Evolutionary conservation across 1,139 yeast genomes (phyloP).

Genomic region (Pichia sp.): DNA sequence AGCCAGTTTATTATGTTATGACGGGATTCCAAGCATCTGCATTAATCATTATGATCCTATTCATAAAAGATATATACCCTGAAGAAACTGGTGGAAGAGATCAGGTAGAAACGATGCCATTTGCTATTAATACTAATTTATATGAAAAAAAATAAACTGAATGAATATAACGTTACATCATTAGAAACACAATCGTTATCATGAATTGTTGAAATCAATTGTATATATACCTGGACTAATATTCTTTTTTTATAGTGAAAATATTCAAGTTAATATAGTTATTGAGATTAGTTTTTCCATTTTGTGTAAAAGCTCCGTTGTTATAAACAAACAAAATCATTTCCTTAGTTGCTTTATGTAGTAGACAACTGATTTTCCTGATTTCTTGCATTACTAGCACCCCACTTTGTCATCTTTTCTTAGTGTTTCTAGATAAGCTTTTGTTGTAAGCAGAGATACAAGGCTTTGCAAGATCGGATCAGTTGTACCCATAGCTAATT

Average conservation of each 20-base stretch:
- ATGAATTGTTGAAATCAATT: neutral
- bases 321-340: no score
- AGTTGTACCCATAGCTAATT: neutral
- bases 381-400: no score
- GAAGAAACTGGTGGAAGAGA: neutral
- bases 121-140: neutral
- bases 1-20: no score
- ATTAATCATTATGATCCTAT: neutral
- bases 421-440: neutral
- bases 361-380: no score
- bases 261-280: no score
- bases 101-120: neutral
- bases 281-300: no score
- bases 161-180: neutral
- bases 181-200: neutral
- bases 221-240: no score
- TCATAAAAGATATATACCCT: neutral
- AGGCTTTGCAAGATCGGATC: neutral
- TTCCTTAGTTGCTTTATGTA: no score
- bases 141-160: neutral
- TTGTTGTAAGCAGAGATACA: neutral
- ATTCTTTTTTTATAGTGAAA: no score
- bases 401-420: no score
- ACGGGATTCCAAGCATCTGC: no score
- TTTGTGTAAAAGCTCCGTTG: no score